Evolutionary conservation across 2,329 filamentous ascomycete species (phyloP), one percentile per base, ranked within the genome.

Genomic region (Apiospora pterosperma): DNA sequence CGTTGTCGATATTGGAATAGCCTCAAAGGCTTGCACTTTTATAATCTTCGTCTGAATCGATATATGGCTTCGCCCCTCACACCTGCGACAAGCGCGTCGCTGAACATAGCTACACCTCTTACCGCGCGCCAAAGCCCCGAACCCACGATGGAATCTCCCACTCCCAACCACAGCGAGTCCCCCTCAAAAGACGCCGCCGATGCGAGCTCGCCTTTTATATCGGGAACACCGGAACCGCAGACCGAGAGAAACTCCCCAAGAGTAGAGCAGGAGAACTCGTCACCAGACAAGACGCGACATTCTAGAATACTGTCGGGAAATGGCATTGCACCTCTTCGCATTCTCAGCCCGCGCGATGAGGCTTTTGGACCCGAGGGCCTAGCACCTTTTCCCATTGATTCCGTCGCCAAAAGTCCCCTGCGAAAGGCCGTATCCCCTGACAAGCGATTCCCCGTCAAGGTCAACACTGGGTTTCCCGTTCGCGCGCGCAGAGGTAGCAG

Each of bases 271-370:
- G 81, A 85, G 72, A 82, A 85, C 73, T 81, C 80, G 48, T 79
- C 82, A 12, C 77, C 77, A 60, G 84, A 84, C 69, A 73, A 76
- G 19, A 21, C 7, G 68, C 81, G 83, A 59, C 81, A 84, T 66
- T 86, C 84, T 25, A 82, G 85, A 67, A 82, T 88, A 68, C 76
- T 87, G 62, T 86, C 85, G 38, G 85, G 85, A 64, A 81, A 77
- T 64, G 85, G 85, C 69, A 81, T 87, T 36, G 86, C 85, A 61
- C 85, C 85, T 42, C 78, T 88, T 39, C 86, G 85, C 76, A 85
- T 88, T 60, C 77, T 88, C 39, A 71, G 68, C 59, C 64, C 73
- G 6, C 71, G 68, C 60, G 69, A 70, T 11, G 68, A 72, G 63
- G 63, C 64, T 66, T 44, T 65, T 39, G 76, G 28, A 68, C 62